Conservation (phyloP, 352 stramenopile genomes). For the Blastocystis sp. region DNA sequence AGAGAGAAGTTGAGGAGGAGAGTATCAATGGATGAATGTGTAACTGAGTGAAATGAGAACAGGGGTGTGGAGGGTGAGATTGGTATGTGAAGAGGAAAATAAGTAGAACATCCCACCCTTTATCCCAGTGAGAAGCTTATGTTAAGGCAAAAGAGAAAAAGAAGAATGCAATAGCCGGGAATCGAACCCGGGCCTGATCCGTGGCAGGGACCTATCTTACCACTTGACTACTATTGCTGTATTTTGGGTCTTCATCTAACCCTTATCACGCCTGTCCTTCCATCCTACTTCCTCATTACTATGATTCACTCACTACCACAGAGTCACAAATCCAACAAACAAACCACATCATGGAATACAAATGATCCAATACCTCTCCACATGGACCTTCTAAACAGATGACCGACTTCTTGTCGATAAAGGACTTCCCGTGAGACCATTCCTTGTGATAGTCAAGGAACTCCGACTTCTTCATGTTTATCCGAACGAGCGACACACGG, state of each 20-base stretch:
- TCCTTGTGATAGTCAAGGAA: slow-evolving; percentile 68
- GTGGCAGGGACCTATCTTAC: slow-evolving; percentile 69
- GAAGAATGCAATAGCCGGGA: slow-evolving; percentile 68
- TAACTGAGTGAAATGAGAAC: too few relatives aligned
- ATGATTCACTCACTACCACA: not conserved
- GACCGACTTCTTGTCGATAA: not conserved
- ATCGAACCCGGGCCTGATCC: slow-evolving; percentile 69
- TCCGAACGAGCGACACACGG: slow-evolving; percentile 56
- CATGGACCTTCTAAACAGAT: slow-evolving; percentile 52
- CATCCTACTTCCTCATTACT: not conserved
- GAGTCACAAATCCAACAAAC: not conserved
- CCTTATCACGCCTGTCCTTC: slow-evolving; percentile 3
- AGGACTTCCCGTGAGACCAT: slow-evolving; percentile 55
- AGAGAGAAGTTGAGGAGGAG: too few relatives aligned
- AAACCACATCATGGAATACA: slow-evolving; percentile 9
- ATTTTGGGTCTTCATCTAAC: not conserved
- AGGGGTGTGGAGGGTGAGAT: too few relatives aligned
- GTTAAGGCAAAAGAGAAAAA: slow-evolving; percentile 2
- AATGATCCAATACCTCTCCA: slow-evolving; percentile 46
- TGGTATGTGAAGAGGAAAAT: not conserved
- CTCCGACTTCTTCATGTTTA: slow-evolving; percentile 56
- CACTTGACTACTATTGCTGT: slow-evolving; percentile 70
- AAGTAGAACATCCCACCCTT: not conserved
- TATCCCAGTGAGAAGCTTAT: too few relatives aligned
- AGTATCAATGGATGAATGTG: too few relatives aligned